These are phyloP conservation scores for Vigna trinervia DNA, from an alignment of 306 rosid species.

Conservation along the genomic window DNA sequence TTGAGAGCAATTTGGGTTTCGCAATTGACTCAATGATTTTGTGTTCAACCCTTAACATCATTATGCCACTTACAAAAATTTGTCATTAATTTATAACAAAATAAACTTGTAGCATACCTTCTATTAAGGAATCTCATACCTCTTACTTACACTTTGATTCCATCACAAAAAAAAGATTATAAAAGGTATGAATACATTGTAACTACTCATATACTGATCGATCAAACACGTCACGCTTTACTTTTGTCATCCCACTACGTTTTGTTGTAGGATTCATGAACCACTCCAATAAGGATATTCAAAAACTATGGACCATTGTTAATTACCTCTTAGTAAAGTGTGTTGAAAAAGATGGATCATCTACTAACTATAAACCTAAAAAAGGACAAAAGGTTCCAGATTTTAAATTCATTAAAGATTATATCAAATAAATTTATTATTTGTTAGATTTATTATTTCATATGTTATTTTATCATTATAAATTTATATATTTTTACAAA, in stretches of 20 bases:
- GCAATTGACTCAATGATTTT: neutral
- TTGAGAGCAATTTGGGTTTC: neutral
- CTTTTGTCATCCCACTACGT: conserved; percentile 14
- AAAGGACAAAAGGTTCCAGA: too few relatives aligned
- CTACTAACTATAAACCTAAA: neutral
- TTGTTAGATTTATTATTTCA: too few relatives aligned
- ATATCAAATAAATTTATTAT: too few relatives aligned
- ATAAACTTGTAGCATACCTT: neutral
- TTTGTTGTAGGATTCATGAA: conserved; percentile 28
- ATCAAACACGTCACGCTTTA: conserved; percentile 21
- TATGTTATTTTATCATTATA: too few relatives aligned
- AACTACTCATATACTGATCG: conserved; percentile 20
- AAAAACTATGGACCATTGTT: conserved; percentile 5
- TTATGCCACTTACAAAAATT: neutral
- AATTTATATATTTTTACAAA: too few relatives aligned
- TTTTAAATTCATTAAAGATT: too few relatives aligned
- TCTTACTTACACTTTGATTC: neutral
- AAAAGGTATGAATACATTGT: neutral
- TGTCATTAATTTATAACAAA: neutral
- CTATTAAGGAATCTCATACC: neutral
- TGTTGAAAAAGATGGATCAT: neutral
- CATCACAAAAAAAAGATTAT: neutral
- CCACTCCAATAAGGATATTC: conserved; percentile 36
- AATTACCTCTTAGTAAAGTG: neutral
- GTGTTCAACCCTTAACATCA: neutral